Base-by-base conservation (phyloP, 352 stramenopile genomes). In the Salisapilia sapeloensis region DNA sequence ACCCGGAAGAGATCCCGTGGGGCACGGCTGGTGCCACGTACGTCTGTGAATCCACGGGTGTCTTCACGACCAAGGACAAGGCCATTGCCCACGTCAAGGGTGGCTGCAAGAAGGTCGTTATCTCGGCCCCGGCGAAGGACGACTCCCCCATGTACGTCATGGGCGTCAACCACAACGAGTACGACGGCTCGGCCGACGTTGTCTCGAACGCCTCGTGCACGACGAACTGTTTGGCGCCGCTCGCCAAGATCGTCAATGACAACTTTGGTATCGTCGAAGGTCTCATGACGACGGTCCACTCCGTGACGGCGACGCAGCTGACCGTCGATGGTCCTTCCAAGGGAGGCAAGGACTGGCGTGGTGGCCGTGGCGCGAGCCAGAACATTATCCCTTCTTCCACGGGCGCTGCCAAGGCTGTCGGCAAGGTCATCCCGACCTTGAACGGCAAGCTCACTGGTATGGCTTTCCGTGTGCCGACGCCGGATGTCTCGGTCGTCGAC, bases 121-220 rank as follows among this genome's bases (percentile, higher is more conserved):
- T 98, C 50, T 96, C 83, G 29, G 92, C 92, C 14, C 91, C 92
- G n/a, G 87, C 91, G 30, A 92, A 90, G 58, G 46, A 70, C 25
- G 62, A 84, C 60, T 92, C 84, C 23, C 91, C 91, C 40, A 97
- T 97, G 87, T 96, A 95, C 50, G 89, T 97, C 17, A 94, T 96
- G 67, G 89, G 89, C 36, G 87, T 97, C 16, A 97, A 97, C 66
- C 56, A 92, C 41, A 60, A 67, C 13, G 65, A 84, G 33, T 97
- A 97, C 62, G 65, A 93, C 45, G 64, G 59, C 37, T 76, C 61
- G 54, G 62, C 48, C 65, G 33, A 74, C 30, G 50, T 90, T 33
- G 62, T 90, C 13, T 90, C 72, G 42, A 86, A 84, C 59, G 67
- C 67, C 11, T 70, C 50, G 38, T 83, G 67, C 53, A 83, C 66